A percentile compares a stretch with the other conserved stretches of the same genome.
Evolutionary conservation across 768 basidiomycete genomes (phyloP).

Genomic region (Boletus sensibilis): DNA sequence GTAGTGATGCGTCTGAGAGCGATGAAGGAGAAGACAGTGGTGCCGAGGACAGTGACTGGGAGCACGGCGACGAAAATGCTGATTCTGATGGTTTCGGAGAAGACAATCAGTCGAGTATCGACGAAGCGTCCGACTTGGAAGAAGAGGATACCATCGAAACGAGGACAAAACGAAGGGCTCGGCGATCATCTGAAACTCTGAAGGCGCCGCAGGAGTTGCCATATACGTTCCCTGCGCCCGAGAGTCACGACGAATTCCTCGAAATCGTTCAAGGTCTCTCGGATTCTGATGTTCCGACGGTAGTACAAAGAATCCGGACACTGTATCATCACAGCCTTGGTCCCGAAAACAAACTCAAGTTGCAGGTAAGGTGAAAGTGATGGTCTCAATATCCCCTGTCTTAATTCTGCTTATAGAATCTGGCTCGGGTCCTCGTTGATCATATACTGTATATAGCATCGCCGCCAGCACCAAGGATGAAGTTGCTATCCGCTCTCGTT

Average conservation of each 20-base stretch:
- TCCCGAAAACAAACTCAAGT: constrained; percentile 86
- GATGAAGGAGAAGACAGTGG: constrained; percentile 33
- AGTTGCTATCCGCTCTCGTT: constrained; percentile 61
- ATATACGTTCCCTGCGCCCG: constrained; percentile 89
- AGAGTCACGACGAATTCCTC: constrained; percentile 86
- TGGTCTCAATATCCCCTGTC: background rate
- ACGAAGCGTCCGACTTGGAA: constrained; percentile 36
- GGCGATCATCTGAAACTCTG: constrained; percentile 32
- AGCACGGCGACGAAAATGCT: constrained; percentile 28
- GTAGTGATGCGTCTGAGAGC: constrained; percentile 38
- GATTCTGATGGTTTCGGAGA: constrained; percentile 34
- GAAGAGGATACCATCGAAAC: constrained; percentile 45
- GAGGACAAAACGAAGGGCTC: constrained; percentile 32
- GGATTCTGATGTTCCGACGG: constrained; percentile 71
- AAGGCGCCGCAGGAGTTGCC: constrained; percentile 66
- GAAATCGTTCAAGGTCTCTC: constrained; percentile 70
- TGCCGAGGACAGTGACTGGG: constrained; percentile 34
- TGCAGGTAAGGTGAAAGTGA: constrained; percentile 62
- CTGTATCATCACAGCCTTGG: constrained; percentile 92
- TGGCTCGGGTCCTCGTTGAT: constrained; percentile 81
- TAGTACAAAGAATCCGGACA: constrained; percentile 87
- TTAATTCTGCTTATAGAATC: constrained; percentile 44
- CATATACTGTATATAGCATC: constrained; percentile 78
- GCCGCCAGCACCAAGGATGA: constrained; percentile 57
- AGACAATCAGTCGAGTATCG: constrained; percentile 37